Evolutionary conservation across 1,284 basidiomycete species (phyloP).

Genomic region (Phylloporus gajari): DNA sequence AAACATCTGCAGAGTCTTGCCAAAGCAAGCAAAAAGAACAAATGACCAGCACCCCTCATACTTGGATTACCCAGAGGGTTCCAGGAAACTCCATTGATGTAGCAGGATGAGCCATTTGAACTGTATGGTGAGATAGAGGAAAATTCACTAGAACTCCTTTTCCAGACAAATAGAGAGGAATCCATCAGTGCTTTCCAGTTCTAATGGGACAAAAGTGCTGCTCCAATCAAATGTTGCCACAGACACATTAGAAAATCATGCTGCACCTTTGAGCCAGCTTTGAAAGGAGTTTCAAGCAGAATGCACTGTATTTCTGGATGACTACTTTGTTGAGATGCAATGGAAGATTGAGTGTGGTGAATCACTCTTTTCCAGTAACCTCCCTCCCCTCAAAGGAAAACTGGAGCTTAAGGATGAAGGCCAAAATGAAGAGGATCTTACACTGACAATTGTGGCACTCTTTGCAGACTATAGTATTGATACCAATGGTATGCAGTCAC

Average conservation of each 20-base stretch:
- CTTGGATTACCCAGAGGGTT: too few species aligned
- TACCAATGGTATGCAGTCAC: neutral
- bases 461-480: conserved; percentile 1
- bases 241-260: too few species aligned
- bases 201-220: too few species aligned
- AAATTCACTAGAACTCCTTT: too few species aligned
- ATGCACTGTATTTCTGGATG: neutral
- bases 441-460: neutral
- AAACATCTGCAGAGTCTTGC: neutral
- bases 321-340: neutral
- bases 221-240: neutral
- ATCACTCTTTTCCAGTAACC: neutral
- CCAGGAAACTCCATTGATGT: too few species aligned
- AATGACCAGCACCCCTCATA: too few species aligned
- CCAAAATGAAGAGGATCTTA: neutral
- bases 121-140: too few species aligned
- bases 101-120: too few species aligned
- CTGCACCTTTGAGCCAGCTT: neutral
- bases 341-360: neutral
- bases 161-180: too few species aligned
- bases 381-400: neutral
- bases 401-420: neutral
- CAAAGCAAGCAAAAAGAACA: neutral
- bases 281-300: neutral
- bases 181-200: too few species aligned